These are phyloP conservation scores for Chlamydomonas applanata DNA, from an alignment of 139 green algal species.

Conservation along the genomic window DNA sequence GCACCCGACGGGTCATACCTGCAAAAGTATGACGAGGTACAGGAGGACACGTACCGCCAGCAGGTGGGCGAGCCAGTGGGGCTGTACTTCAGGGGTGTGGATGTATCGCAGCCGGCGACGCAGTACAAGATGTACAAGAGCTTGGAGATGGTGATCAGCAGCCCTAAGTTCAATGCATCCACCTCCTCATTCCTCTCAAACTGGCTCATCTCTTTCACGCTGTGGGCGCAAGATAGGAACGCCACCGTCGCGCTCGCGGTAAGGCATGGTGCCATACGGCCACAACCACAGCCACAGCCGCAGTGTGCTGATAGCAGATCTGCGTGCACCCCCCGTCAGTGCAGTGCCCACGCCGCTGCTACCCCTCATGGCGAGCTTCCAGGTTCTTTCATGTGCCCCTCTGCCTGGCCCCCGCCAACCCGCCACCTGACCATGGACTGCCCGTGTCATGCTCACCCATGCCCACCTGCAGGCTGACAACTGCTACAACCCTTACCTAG, in stretches of 20 bases:
- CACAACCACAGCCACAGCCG: too few relatives aligned
- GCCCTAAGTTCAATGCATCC: constrained; percentile 26
- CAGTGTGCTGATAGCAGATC: too few relatives aligned
- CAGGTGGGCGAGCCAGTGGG: constrained; percentile 26
- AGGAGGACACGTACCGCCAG: constrained; percentile 17
- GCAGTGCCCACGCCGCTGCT: too few relatives aligned
- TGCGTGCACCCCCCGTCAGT: too few relatives aligned
- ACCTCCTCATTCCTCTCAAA: constrained; percentile 25
- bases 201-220: constrained; percentile 31
- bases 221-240: constrained; percentile 8
- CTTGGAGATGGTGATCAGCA: constrained; percentile 7
- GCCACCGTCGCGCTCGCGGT: neutral
- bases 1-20: constrained; percentile 38
- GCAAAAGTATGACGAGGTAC: constrained; percentile 19
- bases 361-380: too few relatives aligned
- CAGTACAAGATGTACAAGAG: constrained; percentile 33
- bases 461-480: neutral
- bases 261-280: too few relatives aligned
- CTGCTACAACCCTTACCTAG: constrained; percentile 35
- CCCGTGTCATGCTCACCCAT: too few relatives aligned
- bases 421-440: too few relatives aligned
- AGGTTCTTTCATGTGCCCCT: too few relatives aligned
- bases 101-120: constrained; percentile 10
- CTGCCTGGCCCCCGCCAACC: too few relatives aligned
- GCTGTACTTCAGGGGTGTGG: constrained; percentile 33